Evolutionary conservation across 371 early-diverging fungal species (phyloP), one percentile per base, ranked within the genome.

Genomic region (Mucor velutinosus): DNA sequence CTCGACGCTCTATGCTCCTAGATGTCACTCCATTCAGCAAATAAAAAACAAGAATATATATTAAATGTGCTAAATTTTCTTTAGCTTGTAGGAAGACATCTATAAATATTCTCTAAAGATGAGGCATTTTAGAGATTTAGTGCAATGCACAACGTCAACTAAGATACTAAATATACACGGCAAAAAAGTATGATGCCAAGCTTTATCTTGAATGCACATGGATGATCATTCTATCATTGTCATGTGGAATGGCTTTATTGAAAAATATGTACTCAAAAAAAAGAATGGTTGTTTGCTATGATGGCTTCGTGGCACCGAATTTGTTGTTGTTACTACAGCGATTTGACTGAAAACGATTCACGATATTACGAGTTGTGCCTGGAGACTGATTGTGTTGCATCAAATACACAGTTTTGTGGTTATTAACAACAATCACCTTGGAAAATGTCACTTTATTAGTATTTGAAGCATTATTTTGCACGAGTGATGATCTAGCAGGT

Each of bases 391-490:
- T 64, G 33, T 41, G 39, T 53, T 64, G 33, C 60, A 64, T 69
- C 17, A 69, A 17, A 43, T 63, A 69, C 4, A 69, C 53, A 27
- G 69, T 69, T 19, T 56, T 64, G 7, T 27, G 49, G 37, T 57
- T 69, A 55, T 69, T 69, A 0, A 69, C 64, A 25, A 64, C 14
- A 15, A 69, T 55, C 11, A 69, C 69, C 37, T 69, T 63, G 15
- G 69, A 69, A 35, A 69, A 69, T n/a, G 35, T 45, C 10, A 69
- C 64, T 33, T 63, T 62, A 35, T 23, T 23, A 45, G 58, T 4
- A 14, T 27, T 14, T 11, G 25, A 17, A 11, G 25, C 21, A 29
- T 7, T 37, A 33, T 45, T 25, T n/a, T 49, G 23, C 0, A 25
- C 27, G 6, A 66, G 19, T 12, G 66, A 66, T 23, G 66, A 35